Conservation (phyloP, 2,329 filamentous ascomycete species). For the Calonectria hawksworthii region DNA sequence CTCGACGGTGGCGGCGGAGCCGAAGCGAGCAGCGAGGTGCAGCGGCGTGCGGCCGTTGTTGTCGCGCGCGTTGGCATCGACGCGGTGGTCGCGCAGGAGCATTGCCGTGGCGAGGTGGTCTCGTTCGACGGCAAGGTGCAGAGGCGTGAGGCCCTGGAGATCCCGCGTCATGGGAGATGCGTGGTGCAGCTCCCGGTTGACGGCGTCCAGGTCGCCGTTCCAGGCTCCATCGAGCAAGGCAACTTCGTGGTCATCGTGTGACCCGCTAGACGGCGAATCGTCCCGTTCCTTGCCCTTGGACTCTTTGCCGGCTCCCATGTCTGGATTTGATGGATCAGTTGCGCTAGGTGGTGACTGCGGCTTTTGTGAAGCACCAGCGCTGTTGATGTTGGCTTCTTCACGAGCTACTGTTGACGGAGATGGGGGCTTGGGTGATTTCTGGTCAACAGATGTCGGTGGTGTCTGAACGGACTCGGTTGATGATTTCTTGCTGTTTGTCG, state of each 20-base stretch:
- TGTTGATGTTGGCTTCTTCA: conserved; percentile 24
- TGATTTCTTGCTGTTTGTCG: neutral
- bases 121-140: conserved; percentile 50
- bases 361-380: neutral
- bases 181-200: conserved; percentile 41
- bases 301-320: neutral
- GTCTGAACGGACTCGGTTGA: neutral
- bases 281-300: neutral
- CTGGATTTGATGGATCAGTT: neutral
- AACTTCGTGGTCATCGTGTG: conserved; percentile 39
- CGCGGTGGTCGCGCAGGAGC: conserved; percentile 48
- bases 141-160: conserved; percentile 46
- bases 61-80: conserved; percentile 44
- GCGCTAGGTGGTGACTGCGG: neutral
- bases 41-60: conserved; percentile 49
- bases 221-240: conserved; percentile 50
- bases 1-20: conserved; percentile 48
- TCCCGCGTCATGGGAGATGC: conserved; percentile 46
- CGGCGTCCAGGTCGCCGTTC: conserved; percentile 48
- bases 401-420: conserved; percentile 9
- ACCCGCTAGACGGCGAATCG: neutral
- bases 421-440: conserved; percentile 7
- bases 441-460: neutral
- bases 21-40: conserved; percentile 49
- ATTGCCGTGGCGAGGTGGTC: conserved; percentile 52